These are phyloP conservation scores for Rhodocollybia butyracea DNA, from an alignment of 768 basidiomycete genomes.

Conservation along the genomic window DNA sequence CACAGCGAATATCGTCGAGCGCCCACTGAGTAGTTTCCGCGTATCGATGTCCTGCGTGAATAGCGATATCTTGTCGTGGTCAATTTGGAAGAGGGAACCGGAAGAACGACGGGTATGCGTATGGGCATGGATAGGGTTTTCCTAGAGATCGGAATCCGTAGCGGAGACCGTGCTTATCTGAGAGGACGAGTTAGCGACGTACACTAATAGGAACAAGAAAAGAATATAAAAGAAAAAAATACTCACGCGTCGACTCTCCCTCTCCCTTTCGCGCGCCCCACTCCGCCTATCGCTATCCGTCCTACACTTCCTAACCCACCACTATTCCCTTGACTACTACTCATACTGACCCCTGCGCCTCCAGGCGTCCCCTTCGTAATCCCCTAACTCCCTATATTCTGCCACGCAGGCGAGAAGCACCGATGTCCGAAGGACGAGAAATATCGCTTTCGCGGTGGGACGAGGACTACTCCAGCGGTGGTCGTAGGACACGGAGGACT, in stretches of 20 bases:
- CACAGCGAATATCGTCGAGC: slow-evolving; percentile 25
- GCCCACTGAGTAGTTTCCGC: slow-evolving; percentile 58
- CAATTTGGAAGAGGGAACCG: not conserved
- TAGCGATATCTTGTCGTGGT: slow-evolving; percentile 70
- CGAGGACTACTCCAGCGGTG: slow-evolving; percentile 24
- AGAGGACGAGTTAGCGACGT: too few species aligned
- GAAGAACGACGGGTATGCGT: not conserved
- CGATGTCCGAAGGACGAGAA: slow-evolving; percentile 78
- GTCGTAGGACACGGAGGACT: not conserved
- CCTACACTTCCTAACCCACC: slow-evolving; percentile 11
- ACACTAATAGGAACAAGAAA: too few species aligned
- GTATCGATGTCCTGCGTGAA: slow-evolving; percentile 78
- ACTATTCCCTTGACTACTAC: slow-evolving; percentile 15
- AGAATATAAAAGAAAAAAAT: too few species aligned
- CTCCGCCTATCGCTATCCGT: not conserved
- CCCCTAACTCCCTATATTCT: slow-evolving; percentile 37
- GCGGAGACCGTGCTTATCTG: too few species aligned
- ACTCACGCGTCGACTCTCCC: not conserved
- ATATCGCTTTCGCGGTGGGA: slow-evolving; percentile 55
- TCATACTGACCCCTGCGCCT: not conserved
- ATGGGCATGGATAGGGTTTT: too few species aligned
- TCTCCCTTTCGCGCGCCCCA: not conserved
- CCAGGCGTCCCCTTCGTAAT: too few species aligned
- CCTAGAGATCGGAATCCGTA: too few species aligned
- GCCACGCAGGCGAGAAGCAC: slow-evolving; percentile 39